Conservation (phyloP, 1,284 basidiomycete genomes). For the Sutorius eximius region DNA sequence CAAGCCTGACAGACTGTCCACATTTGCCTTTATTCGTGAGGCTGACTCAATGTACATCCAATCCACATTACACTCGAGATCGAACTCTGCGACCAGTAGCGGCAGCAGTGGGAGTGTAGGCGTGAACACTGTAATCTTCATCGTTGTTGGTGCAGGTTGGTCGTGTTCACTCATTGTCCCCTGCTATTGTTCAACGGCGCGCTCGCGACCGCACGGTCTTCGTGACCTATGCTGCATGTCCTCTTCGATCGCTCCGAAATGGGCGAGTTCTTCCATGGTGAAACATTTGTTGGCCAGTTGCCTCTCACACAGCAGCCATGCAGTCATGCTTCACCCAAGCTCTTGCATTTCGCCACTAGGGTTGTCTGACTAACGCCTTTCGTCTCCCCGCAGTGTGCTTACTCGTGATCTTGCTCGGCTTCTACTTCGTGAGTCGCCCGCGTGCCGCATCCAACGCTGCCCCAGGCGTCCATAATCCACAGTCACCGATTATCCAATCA, state of each 20-base stretch:
- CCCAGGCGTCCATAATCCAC: background rate
- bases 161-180: constrained; percentile 16
- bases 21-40: constrained; percentile 1
- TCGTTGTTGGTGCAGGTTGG: constrained; percentile 30
- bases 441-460: constrained; percentile 12
- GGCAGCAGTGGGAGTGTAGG: constrained; percentile 5
- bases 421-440: constrained; percentile 29
- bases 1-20: background rate
- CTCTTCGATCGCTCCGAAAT: background rate
- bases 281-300: background rate
- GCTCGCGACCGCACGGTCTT: background rate
- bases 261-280: background rate
- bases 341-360: background rate
- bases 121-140: constrained; percentile 26
- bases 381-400: constrained; percentile 25
- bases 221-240: background rate
- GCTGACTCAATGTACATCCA: constrained; percentile 10
- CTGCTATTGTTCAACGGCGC: constrained; percentile 1
- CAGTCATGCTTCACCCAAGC: background rate
- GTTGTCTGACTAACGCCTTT: constrained; percentile 15
- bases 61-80: constrained; percentile 16
- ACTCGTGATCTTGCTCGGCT: constrained; percentile 28
- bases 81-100: background rate
- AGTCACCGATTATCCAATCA: constrained; percentile 3
- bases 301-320: background rate